Evolutionary conservation across 2,329 filamentous ascomycete genomes (phyloP), one percentile per base, ranked within the genome.

Genomic region (Ophiostoma sp.): DNA sequence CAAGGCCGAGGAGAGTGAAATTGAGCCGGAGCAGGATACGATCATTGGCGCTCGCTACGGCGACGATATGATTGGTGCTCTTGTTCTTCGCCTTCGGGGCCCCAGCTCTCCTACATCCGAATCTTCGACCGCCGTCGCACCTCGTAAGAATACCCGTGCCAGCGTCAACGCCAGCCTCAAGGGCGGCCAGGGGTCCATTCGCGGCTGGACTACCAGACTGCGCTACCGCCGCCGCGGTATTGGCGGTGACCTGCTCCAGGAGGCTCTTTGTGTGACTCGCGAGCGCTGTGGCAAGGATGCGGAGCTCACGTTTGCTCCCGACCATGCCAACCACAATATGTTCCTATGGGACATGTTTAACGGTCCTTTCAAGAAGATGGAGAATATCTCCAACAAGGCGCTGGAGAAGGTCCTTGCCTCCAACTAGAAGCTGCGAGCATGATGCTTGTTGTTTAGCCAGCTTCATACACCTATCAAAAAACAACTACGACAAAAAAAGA

Each of bases 151-250:
- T 35, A 69, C 35, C 41, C 15, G 36, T 17, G 71, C 71, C 27
- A 27, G 27, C 44, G 70, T 72, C 36, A 73, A 70, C n/a, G 23
- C 77, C 74, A 78, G 75, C 67, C 72, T 82, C 74, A 81, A 81
- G 73, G 87, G 88, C 48, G 90, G 89, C 68, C 86, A 85, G 72
- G 91, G 89, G 10, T 82, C 93, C 67, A 89, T 97, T 71, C 86
- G 91, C 36, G 93, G 91, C 1, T 97, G 93, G 93, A 94, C 92
- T 1, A 91, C 93, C 1, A 84, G 84, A 76, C 80, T 88, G 68
- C 83, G 84, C 74, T 93, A 92, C 78, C 85, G 93, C 35, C 83
- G 86, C 41, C 86, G 87, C 73, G 92, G 93, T 0, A 82, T 96
- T 33, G 93, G 93, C 2, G 84, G 82, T 57, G 89, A 88, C 41